Evolutionary conservation across 768 basidiomycete genomes (phyloP), one percentile per base, ranked within the genome.

Genomic region (Pisolithus marmoratus): DNA sequence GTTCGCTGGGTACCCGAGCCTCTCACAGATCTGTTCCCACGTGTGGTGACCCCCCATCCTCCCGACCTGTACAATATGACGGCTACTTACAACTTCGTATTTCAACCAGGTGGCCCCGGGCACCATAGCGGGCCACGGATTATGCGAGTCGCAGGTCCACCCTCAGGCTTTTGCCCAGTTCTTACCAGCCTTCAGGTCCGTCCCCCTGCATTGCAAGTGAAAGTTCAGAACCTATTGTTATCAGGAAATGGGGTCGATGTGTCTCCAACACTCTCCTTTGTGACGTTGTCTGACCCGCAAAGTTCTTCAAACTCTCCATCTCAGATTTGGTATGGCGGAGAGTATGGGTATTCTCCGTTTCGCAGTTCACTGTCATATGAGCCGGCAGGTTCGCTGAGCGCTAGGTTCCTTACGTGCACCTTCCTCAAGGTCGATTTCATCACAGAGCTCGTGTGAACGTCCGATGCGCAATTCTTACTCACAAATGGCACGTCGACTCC

Each of bases 381-480:
- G 4, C 23, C 50, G 5, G 4, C 42, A 22, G 12, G 20, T 37
- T 37, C 31, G 2, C 23, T 42, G 22, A 46, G 50, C 31, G 36
- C 29, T 3, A 49, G 36, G n/a, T n/a, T n/a, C n/a, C n/a, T n/a
- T n/a, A n/a, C n/a, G n/a, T n/a, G n/a, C n/a, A n/a, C n/a, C n/a
- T n/a, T n/a, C n/a, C n/a, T n/a, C n/a, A n/a, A n/a, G n/a, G n/a
- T 27, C 48, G 50, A 44, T 1, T 51, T 51, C 22, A 48, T 53
- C 38, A 12, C 15, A 19, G 48, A 55, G 34, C 47, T 52, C 23
- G 9, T 49, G 15, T 36, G 29, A 34, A 53, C 46, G 52, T 55
- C 36, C 40, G 27, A 34, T 53, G 53, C 23, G 55, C 45, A 19
- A 56, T 49, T 38, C 40, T 53, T 8, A 53, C 55, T 48, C 52